Evolutionary conservation across 805 yeast species (phyloP).

Genomic region (Pichia eremophila): DNA sequence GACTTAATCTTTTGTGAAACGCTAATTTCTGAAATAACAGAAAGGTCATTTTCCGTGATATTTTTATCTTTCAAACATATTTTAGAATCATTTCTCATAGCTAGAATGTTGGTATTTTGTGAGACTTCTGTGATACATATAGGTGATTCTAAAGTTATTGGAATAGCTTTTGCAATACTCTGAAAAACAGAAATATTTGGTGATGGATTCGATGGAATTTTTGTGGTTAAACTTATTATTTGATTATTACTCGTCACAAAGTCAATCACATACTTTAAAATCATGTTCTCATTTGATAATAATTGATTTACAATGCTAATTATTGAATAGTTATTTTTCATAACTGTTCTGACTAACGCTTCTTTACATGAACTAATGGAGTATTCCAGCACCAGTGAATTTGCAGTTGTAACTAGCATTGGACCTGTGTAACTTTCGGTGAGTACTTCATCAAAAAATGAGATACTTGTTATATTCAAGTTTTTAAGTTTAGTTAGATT

Average conservation of each 20-base stretch:
- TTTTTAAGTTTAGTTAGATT: constrained; percentile 39
- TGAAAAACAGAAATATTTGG: constrained; percentile 7
- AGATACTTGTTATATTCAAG: constrained; percentile 34
- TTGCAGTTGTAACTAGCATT: constrained; percentile 38
- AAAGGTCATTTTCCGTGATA: neutral
- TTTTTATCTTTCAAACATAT: neutral
- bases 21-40: neutral
- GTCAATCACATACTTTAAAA: constrained; percentile 4
- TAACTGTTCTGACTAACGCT: constrained; percentile 31
- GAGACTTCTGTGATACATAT: neutral
- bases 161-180: constrained; percentile 16
- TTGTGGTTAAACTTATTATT: constrained; percentile 10
- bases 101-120: neutral
- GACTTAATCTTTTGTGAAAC: constrained; percentile 20
- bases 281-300: constrained; percentile 1
- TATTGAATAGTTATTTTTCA: constrained; percentile 24
- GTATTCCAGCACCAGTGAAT: constrained; percentile 41
- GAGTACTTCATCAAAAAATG: constrained; percentile 24
- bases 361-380: constrained; percentile 36
- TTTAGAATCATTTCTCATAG: neutral
- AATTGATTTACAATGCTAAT: neutral
- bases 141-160: constrained; percentile 2
- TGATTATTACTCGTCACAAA: constrained; percentile 11
- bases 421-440: constrained; percentile 31
- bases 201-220: constrained; percentile 7